Base-by-base conservation (phyloP, 1,139 yeast species). In the Magnusiomyces suaveolens region DNA sequence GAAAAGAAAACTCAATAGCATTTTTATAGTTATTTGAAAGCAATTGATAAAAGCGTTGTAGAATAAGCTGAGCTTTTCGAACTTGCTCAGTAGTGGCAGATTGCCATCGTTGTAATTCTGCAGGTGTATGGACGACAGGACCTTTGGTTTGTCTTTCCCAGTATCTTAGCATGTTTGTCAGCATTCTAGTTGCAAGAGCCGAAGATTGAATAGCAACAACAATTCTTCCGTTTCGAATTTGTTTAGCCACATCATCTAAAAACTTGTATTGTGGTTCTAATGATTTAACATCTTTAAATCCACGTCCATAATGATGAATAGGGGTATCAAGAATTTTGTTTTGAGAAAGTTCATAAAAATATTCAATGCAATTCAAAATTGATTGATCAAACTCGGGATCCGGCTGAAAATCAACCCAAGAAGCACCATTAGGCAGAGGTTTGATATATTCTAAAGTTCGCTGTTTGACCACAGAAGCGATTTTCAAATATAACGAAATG, bases 201-300 rank as follows among this genome's bases (percentile, higher is more conserved):
- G 87, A 77, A 53, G 62, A 62, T 18, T 85, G 90, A 59, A 81
- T 83, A 0, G 97, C 95, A 51, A 90, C 83, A 20, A 84, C 83
- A 10, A 82, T 80, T 52, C 95, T 87, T 21, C 95, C 94, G n/a
- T 92, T 90, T 54, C 85, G 88, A 39, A 90, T 81, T 58, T 78
- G 78, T 55, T 70, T 69, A 10, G 97, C 96, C 32, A 88, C 76
- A 62, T 83, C 82, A 62, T 81, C 85, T 60, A 92, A 73, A 62
- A 84, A 83, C 49, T 76, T 75, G 87, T 95, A 90, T 60, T 80
- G 83, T 63, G 86, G 87, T 56, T 72, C 76, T 53, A 92, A 72
- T 63, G 86, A 90, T 64, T 92, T 98, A 0, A 96, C 94, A 64
- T 89, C 97, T 64, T 88, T 88, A 67, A 87, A 88, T 0, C 96